Evolutionary conservation across 331 rosid species (phyloP).

Genomic region (Prunus yedoensis): DNA sequence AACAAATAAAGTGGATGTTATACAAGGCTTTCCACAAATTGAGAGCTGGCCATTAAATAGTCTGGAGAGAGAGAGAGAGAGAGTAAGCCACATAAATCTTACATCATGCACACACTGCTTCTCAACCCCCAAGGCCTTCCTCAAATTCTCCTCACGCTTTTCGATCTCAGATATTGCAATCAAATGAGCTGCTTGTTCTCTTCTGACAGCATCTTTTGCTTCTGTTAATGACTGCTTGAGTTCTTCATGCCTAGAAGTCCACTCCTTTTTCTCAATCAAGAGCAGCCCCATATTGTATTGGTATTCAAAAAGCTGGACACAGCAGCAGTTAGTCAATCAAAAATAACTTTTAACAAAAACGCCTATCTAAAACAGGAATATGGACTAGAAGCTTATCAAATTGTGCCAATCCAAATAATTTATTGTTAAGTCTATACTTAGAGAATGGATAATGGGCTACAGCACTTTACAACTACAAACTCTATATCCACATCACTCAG

Average conservation of each 20-base stretch:
- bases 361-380: background rate
- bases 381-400: background rate
- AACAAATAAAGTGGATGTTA: background rate
- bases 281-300: conserved; percentile 98
- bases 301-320: conserved; percentile 80
- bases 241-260: conserved; percentile 65
- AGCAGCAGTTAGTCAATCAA: background rate
- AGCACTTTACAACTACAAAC: background rate
- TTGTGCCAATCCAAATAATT: background rate
- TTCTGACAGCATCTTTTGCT: conserved; percentile 66
- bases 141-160: conserved; percentile 77
- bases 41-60: background rate
- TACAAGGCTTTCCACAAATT: background rate
- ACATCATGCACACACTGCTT: conserved; percentile 94
- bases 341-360: background rate
- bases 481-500: background rate
- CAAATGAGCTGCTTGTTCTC: conserved; percentile 69
- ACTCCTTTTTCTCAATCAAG: conserved; percentile 92
- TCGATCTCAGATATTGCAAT: conserved; percentile 73
- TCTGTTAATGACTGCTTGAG: conserved; percentile 55
- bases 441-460: background rate
- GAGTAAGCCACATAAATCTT: conserved; percentile 39
- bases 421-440: background rate
- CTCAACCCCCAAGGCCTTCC: conserved; percentile 95
- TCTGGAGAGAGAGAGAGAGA: background rate